phyloP scores from a whole-genome alignment of 2,329 filamentous ascomycete species.

The Penicillium sp. region DNA sequence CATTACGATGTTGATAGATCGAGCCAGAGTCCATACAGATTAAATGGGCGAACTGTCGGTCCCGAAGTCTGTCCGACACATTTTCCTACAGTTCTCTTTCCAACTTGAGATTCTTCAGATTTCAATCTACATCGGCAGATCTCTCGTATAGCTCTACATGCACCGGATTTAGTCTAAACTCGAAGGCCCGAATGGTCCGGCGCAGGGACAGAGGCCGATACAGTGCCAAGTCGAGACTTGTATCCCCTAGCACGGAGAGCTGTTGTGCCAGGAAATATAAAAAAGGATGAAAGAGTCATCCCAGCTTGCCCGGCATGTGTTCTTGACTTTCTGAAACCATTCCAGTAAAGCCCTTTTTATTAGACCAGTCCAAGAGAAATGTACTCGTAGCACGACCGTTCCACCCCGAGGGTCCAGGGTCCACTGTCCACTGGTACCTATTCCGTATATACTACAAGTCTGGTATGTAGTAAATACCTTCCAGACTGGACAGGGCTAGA shows the following conservation, averaged over 20 bases:
- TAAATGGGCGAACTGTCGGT: background rate
- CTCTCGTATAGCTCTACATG: background rate
- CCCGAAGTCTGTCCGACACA: background rate
- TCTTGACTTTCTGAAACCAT: background rate
- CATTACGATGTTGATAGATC: background rate
- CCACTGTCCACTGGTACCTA: background rate
- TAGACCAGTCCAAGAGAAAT: background rate
- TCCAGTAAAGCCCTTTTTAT: background rate
- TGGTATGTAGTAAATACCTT: background rate
- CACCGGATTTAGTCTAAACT: background rate
- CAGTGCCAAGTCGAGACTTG: background rate
- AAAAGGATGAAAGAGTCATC: background rate
- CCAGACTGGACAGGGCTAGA: background rate
- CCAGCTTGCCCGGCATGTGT: background rate
- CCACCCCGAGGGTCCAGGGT: constrained; percentile 1
- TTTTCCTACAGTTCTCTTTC: background rate
- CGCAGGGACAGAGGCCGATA: constrained; percentile 2
- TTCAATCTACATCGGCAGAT: background rate
- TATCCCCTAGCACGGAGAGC: background rate
- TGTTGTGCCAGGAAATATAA: background rate
- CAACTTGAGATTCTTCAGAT: background rate
- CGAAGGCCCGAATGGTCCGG: constrained; percentile 3
- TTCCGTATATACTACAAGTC: background rate
- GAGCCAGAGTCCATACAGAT: background rate
- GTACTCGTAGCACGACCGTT: background rate